A percentile compares a stretch with the other conserved stretches of the same genome.
Conservation (phyloP, 23 red algal genomes). For the Chondrus crispus region DNA sequence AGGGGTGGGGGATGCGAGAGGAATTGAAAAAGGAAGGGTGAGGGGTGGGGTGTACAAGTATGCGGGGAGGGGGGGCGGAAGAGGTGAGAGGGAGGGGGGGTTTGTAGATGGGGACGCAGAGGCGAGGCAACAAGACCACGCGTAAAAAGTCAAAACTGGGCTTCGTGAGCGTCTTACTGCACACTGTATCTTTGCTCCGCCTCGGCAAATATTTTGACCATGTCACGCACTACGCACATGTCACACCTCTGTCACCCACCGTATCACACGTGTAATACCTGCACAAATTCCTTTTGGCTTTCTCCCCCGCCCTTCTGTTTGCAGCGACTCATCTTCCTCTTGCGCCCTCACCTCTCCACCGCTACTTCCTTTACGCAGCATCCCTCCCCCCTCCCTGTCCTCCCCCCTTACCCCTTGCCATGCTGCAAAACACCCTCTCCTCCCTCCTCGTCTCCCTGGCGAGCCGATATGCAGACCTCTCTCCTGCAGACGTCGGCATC, state of each 20-base stretch:
- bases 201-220: no score
- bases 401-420: neutral
- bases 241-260: no score
- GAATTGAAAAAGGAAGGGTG: neutral
- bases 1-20: neutral
- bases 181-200: no score
- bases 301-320: neutral
- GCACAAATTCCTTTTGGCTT: no score
- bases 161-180: no score
- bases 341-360: neutral
- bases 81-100: neutral
- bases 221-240: no score
- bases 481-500: slow-evolving; percentile 62
- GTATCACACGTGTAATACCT: no score
- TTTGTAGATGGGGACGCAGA: neutral
- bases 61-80: neutral
- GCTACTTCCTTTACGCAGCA: neutral
- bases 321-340: no score
- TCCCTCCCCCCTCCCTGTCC: neutral
- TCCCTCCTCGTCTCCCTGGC: slow-evolving; percentile 59
- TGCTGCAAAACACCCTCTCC: slow-evolving; percentile 60
- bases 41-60: neutral
- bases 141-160: no score
- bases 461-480: slow-evolving; percentile 55
- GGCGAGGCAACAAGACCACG: no score